Percentiles rank a stretch among this genome's conserved stretches.
phyloP scores from a whole-genome alignment of 129 eudicot species.

The Kitagawia praeruptora region DNA sequence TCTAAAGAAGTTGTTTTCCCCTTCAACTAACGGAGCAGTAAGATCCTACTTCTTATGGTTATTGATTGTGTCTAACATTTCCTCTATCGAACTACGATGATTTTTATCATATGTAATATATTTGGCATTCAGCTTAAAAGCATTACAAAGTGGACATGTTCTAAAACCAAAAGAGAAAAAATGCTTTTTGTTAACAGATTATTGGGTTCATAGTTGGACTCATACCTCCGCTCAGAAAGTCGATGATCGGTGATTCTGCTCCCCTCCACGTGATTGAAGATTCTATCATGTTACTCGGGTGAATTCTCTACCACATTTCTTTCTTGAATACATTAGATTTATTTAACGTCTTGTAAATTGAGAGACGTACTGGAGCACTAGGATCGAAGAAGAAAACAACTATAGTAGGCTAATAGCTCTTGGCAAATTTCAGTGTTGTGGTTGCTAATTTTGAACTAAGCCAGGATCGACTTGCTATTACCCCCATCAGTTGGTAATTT shows the following conservation, averaged over 20 bases:
- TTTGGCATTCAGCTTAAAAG: not conserved
- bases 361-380: not conserved
- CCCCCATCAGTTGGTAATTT: no score
- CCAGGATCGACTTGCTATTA: no score
- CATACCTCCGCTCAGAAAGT: conserved; percentile 29
- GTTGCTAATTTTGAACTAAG: no score
- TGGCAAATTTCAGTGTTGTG: not conserved
- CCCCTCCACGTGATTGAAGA: conserved; percentile 49
- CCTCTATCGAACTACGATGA: not conserved
- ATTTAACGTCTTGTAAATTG: not conserved
- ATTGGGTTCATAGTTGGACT: conserved; percentile 44
- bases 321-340: not conserved
- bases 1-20: conserved; percentile 46
- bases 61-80: not conserved
- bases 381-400: not conserved
- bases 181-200: conserved; percentile 21
- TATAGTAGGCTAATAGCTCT: not conserved
- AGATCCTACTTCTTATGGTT: not conserved
- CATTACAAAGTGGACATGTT: not conserved
- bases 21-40: conserved; percentile 66
- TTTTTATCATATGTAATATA: not conserved
- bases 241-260: conserved; percentile 39
- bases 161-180: not conserved
- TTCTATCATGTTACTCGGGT: conserved; percentile 40
- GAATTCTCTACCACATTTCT: not conserved